A percentile compares a stretch with the other conserved stretches of the same genome.
Conservation (phyloP, 768 basidiomycete genomes). For the Macrolepiota dolichaula region DNA sequence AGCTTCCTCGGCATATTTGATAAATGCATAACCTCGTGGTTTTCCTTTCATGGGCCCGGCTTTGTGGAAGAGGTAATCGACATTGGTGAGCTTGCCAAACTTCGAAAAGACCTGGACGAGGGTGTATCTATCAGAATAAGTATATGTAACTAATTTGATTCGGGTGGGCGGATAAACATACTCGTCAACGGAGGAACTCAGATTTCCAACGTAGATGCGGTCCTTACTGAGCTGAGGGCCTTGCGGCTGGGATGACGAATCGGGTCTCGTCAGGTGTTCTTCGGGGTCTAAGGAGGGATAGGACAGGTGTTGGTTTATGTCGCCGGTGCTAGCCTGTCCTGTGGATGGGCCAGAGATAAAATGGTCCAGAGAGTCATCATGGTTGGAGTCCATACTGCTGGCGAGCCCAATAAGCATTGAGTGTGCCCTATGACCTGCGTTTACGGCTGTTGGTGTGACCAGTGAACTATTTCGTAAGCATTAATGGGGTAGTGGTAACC, state of each 20-base stretch:
- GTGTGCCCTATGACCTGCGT: background rate
- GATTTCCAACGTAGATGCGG: constrained; percentile 86
- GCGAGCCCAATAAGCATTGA: background rate
- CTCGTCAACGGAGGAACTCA: constrained; percentile 87
- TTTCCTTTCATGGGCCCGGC: constrained; percentile 85
- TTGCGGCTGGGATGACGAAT: background rate
- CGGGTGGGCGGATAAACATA: constrained; percentile 28
- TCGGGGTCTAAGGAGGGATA: background rate
- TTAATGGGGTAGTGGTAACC: constrained; percentile 20
- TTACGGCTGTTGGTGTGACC: background rate
- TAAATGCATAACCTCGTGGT: constrained; percentile 92
- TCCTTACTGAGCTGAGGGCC: constrained; percentile 46
- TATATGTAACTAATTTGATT: background rate
- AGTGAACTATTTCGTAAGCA: background rate
- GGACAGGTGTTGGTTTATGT: constrained; percentile 5
- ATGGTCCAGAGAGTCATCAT: constrained; percentile 6
- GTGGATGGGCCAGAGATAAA: constrained; percentile 4
- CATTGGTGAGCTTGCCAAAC: constrained; percentile 87
- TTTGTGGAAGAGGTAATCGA: constrained; percentile 97
- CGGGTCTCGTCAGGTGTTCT: background rate
- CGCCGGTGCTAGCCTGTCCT: background rate
- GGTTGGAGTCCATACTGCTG: constrained; percentile 4
- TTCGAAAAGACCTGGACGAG: constrained; percentile 88
- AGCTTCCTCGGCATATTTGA: constrained; percentile 77
- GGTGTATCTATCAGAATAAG: constrained; percentile 57